Evolutionary conservation across 768 basidiomycete genomes (phyloP).

Genomic region (Lentinula aciculospora): DNA sequence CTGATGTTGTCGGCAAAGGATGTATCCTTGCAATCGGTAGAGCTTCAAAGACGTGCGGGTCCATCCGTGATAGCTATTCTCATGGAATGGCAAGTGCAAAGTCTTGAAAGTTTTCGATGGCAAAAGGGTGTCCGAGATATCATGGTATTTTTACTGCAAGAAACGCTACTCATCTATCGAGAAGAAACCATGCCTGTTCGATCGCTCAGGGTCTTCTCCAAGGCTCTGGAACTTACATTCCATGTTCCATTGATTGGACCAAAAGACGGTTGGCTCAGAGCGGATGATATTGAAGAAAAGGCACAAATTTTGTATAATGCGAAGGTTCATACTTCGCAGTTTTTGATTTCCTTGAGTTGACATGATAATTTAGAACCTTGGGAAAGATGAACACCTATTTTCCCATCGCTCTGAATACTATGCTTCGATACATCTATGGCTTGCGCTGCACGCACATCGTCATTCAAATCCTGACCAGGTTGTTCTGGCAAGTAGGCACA

Average conservation of each 20-base stretch:
- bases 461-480: constrained; percentile 37
- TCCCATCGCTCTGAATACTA: constrained; percentile 41
- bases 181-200: constrained; percentile 46
- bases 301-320: constrained; percentile 32
- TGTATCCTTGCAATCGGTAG: constrained; percentile 38
- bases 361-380: constrained; percentile 18
- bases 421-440: constrained; percentile 57
- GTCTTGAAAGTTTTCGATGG: constrained; percentile 48
- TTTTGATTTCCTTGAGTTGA: background rate
- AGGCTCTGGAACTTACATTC: constrained; percentile 49
- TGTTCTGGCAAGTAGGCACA: constrained; percentile 40
- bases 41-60: constrained; percentile 11
- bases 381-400: constrained; percentile 26
- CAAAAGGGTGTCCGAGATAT: constrained; percentile 48
- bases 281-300: constrained; percentile 33
- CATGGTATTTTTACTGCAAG: constrained; percentile 36
- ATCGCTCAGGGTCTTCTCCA: constrained; percentile 50
- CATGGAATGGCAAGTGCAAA: constrained; percentile 55
- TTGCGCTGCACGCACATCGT: constrained; percentile 66
- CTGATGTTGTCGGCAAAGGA: constrained; percentile 46
- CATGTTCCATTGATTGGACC: constrained; percentile 25
- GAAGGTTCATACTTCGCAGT: constrained; percentile 27
- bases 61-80: constrained; percentile 42
- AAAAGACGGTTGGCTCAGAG: constrained; percentile 15
- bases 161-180: constrained; percentile 46